These are phyloP conservation scores for Nigrospora oryzae DNA, from an alignment of 2,329 filamentous ascomycete species.

Conservation along the genomic window DNA sequence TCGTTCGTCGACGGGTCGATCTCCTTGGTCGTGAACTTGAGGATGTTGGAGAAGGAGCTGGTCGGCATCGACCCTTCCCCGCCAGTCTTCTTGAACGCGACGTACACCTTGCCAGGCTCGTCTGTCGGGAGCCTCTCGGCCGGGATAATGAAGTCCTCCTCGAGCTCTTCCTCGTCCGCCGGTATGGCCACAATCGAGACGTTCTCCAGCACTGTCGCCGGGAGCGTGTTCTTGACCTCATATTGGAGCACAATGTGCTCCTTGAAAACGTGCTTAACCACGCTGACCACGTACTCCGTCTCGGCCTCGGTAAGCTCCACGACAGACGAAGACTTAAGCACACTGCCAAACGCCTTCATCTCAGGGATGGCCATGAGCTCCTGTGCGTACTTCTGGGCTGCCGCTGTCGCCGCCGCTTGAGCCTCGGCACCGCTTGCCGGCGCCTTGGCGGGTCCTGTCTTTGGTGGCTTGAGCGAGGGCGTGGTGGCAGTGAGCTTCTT, in stretches of 20 bases:
- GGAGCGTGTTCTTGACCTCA: slow-evolving; percentile 94
- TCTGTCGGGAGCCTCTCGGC: slow-evolving; percentile 75
- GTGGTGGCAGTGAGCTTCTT: slow-evolving; percentile 94
- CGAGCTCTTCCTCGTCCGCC: slow-evolving; percentile 70
- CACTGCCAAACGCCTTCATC: slow-evolving; percentile 77
- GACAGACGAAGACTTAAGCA: slow-evolving; percentile 82
- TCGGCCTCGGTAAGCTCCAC: slow-evolving; percentile 94
- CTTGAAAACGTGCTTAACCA: slow-evolving; percentile 97
- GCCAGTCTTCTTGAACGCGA: slow-evolving; percentile 78
- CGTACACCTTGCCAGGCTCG: slow-evolving; percentile 88
- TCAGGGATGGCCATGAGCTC: slow-evolving; percentile 85
- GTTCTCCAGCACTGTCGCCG: slow-evolving; percentile 82
- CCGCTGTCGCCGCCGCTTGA: slow-evolving; percentile 66
- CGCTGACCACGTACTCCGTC: slow-evolving; percentile 90
- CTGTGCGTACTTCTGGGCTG: slow-evolving; percentile 81
- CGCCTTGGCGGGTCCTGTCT: slow-evolving; percentile 67
- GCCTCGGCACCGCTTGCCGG: slow-evolving; percentile 63
- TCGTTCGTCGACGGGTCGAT: slow-evolving; percentile 92
- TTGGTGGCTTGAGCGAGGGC: slow-evolving; percentile 88
- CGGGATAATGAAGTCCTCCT: slow-evolving; percentile 91
- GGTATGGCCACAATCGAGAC: slow-evolving; percentile 77
- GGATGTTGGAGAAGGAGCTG: slow-evolving; percentile 78
- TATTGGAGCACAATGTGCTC: slow-evolving; percentile 94
- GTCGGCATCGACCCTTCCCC: slow-evolving; percentile 72
- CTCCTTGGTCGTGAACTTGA: slow-evolving; percentile 97